phyloP scores from a whole-genome alignment of 495 filamentous ascomycete genomes.

The Penicillium paxilli region DNA sequence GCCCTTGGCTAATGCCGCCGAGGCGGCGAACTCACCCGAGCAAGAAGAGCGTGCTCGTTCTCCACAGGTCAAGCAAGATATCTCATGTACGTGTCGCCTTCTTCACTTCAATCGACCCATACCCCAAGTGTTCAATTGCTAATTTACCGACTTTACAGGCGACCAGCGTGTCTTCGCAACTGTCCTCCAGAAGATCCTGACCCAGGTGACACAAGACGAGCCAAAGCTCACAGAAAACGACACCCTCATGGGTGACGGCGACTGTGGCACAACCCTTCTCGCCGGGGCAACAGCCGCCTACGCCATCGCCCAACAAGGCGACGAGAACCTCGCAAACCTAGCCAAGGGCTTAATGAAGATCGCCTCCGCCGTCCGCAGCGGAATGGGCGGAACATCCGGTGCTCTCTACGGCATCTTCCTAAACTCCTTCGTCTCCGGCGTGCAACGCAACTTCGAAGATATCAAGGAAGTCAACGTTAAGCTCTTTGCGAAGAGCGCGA shows the following conservation, averaged over 20 bases:
- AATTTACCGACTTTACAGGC: background rate
- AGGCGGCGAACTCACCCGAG: background rate
- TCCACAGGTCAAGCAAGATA: background rate
- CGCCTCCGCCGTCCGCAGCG: conserved; percentile 4
- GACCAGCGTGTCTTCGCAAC: background rate
- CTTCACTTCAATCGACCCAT: background rate
- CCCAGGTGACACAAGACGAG: conserved; percentile 4
- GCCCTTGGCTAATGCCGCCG: background rate
- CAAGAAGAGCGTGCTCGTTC: background rate
- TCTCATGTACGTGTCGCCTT: background rate
- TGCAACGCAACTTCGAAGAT: conserved; percentile 4
- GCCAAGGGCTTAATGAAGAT: conserved; percentile 5
- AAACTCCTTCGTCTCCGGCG: conserved; percentile 3
- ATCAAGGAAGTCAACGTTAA: conserved; percentile 1
- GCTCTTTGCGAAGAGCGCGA: conserved; percentile 8
- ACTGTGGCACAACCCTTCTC: conserved; percentile 11
- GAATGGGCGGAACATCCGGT: conserved; percentile 16
- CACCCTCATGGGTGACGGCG: conserved; percentile 15
- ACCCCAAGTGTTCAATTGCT: background rate
- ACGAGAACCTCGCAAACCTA: background rate
- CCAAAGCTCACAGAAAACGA: conserved; percentile 15
- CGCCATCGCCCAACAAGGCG: background rate
- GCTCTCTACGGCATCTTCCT: conserved; percentile 15
- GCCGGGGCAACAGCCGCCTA: conserved; percentile 6
- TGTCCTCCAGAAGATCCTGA: background rate